Percentiles rank a stretch among this genome's conserved stretches.
phyloP scores from a whole-genome alignment of 805 yeast genomes.

The Yarrowia sp. region DNA sequence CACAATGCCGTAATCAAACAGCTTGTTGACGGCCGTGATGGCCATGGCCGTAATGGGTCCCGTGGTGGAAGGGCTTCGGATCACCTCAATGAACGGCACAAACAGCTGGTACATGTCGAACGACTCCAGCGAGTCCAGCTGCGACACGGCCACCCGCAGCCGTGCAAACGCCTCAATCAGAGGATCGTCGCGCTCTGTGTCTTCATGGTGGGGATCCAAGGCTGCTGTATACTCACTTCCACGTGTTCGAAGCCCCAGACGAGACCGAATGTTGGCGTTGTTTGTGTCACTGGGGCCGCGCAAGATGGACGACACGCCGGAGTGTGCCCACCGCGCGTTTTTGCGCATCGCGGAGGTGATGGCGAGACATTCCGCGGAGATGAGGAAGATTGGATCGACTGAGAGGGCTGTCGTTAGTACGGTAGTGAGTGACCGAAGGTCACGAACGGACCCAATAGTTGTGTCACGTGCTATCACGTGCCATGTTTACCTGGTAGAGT shows the following conservation, averaged over 20 bases:
- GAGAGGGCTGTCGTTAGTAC: constrained; percentile 37
- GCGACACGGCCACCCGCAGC: constrained; percentile 66
- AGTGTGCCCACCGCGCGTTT: constrained; percentile 68
- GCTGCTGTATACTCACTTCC: constrained; percentile 40
- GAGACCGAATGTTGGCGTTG: constrained; percentile 39
- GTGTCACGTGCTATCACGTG: too few relatives aligned
- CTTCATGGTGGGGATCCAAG: constrained; percentile 28
- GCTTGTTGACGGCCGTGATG: constrained; percentile 68
- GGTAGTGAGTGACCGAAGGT: too few relatives aligned
- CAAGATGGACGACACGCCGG: constrained; percentile 81
- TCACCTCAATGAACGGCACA: constrained; percentile 82
- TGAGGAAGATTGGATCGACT: constrained; percentile 75
- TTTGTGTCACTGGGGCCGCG: constrained; percentile 11
- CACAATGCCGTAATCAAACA: constrained; percentile 69
- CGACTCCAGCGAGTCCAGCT: constrained; percentile 49
- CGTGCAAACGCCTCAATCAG: constrained; percentile 76
- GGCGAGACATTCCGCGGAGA: constrained; percentile 83
- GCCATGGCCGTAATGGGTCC: constrained; percentile 85
- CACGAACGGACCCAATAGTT: too few relatives aligned
- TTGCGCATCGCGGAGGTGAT: constrained; percentile 89
- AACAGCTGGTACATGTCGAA: constrained; percentile 71
- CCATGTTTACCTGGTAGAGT: neutral
- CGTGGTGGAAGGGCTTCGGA: constrained; percentile 79
- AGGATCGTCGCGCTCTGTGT: constrained; percentile 48
- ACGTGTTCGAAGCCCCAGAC: constrained; percentile 46